These are phyloP conservation scores for Claviceps digitariae DNA, from an alignment of 2,329 filamentous ascomycete species.

Conservation along the genomic window DNA sequence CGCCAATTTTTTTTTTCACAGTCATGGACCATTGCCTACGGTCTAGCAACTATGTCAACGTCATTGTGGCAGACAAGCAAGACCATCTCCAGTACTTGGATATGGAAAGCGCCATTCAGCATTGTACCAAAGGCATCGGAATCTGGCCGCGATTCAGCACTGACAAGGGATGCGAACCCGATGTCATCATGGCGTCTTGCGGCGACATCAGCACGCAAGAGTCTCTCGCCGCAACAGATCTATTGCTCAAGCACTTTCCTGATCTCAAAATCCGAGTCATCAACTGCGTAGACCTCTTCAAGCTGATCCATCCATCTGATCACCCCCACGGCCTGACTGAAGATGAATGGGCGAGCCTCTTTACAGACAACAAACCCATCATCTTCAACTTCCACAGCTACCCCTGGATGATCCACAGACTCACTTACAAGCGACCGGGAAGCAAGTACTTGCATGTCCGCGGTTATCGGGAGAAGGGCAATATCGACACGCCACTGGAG, in stretches of 20 bases:
- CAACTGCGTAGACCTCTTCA: constrained; percentile 72
- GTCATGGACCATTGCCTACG: constrained; percentile 62
- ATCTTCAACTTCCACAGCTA: constrained; percentile 82
- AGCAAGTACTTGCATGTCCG: constrained; percentile 57
- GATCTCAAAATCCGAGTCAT: constrained; percentile 65
- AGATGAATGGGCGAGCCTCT: constrained; percentile 52
- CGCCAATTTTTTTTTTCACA: neutral
- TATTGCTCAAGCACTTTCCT: constrained; percentile 58
- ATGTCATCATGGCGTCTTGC: constrained; percentile 63
- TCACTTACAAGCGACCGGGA: constrained; percentile 63
- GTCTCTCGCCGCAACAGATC: constrained; percentile 58
- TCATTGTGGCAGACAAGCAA: constrained; percentile 69
- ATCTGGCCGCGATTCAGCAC: constrained; percentile 70
- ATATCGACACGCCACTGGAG: constrained; percentile 70
- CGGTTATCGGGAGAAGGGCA: constrained; percentile 72
- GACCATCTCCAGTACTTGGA: constrained; percentile 62
- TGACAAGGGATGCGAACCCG: constrained; percentile 53
- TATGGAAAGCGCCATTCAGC: constrained; percentile 58
- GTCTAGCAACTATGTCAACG: constrained; percentile 67
- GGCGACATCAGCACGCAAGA: constrained; percentile 65
- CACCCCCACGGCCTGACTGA: constrained; percentile 63
- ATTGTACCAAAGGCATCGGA: constrained; percentile 66
- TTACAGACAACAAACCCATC: constrained; percentile 58
- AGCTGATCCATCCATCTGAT: constrained; percentile 54
- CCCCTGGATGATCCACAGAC: constrained; percentile 64